These are phyloP conservation scores for Dimargaris cristalligena DNA, from an alignment of 192 early-diverging fungal genomes.

Conservation along the genomic window DNA sequence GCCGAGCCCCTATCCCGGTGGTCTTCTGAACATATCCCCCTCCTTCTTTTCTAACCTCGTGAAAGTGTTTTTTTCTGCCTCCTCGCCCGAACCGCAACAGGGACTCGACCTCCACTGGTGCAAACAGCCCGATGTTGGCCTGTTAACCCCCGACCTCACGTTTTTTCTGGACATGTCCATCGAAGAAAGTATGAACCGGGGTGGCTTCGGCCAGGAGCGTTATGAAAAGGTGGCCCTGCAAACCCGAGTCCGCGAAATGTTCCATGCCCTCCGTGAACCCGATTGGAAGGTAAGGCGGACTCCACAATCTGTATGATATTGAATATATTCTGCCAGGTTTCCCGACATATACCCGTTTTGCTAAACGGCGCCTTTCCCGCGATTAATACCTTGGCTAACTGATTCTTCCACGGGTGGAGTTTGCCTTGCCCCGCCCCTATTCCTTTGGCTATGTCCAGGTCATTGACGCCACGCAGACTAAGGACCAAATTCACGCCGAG, in stretches of 20 bases:
- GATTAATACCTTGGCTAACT: background rate
- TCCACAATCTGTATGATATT: too few species aligned
- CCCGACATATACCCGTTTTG: background rate
- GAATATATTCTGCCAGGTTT: background rate
- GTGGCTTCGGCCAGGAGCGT: slow-evolving; percentile 80
- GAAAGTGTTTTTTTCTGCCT: background rate
- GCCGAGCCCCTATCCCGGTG: too few species aligned
- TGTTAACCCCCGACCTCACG: slow-evolving; percentile 71
- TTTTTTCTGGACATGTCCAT: slow-evolving; percentile 74
- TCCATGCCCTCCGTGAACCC: slow-evolving; percentile 32
- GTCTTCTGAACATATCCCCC: too few species aligned
- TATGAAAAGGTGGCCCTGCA: slow-evolving; percentile 83
- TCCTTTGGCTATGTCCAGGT: background rate
- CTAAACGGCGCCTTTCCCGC: background rate
- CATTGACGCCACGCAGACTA: slow-evolving; percentile 1
- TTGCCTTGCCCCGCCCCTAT: background rate
- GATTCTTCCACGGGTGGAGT: background rate
- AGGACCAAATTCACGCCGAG: background rate
- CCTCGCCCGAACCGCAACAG: slow-evolving; percentile 17
- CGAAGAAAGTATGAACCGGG: slow-evolving; percentile 53
- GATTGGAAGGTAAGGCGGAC: slow-evolving; percentile 6
- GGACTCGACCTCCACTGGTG: slow-evolving; percentile 78
- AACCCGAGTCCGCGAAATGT: slow-evolving; percentile 51
- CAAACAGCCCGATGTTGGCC: slow-evolving; percentile 63
- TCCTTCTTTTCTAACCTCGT: slow-evolving; percentile 1